phyloP scores from a whole-genome alignment of 108 stramenopile genomes.

The Cyclotella baltica region DNA sequence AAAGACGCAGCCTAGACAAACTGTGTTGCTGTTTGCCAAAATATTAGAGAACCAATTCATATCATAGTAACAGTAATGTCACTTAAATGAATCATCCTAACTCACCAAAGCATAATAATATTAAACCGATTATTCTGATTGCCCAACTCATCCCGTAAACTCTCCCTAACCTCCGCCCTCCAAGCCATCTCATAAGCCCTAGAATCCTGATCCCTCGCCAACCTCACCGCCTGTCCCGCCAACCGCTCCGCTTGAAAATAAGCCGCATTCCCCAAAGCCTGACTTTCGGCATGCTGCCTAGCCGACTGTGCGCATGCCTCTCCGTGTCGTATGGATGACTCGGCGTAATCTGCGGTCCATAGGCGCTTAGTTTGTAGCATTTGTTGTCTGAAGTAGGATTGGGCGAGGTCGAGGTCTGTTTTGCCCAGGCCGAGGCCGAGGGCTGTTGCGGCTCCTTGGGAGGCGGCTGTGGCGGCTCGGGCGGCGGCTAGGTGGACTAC shows the following conservation, averaged over 20 bases:
- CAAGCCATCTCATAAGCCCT: conserved; percentile 11
- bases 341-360: conserved; percentile 7
- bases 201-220: conserved; percentile 12
- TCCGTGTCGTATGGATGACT: conserved; percentile 2
- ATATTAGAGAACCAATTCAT: background rate
- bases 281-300: background rate
- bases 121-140: conserved; percentile 23
- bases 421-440: conserved; percentile 9
- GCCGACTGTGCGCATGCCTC: conserved; percentile 4
- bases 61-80: no score
- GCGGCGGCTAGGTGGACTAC: conserved; percentile 4
- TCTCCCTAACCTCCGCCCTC: conserved; percentile 7
- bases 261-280: background rate
- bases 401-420: conserved; percentile 2
- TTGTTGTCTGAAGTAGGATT: background rate
- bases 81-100: no score
- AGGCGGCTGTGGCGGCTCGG: background rate
- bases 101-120: conserved; percentile 8
- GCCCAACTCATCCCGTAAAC: background rate
- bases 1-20: conserved; percentile 11
- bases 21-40: background rate
- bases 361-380: conserved; percentile 8
- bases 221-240: background rate
- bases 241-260: conserved; percentile 8
- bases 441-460: background rate